Base-by-base conservation (phyloP, 208 protist species). In the Trichomonas gallinae region DNA sequence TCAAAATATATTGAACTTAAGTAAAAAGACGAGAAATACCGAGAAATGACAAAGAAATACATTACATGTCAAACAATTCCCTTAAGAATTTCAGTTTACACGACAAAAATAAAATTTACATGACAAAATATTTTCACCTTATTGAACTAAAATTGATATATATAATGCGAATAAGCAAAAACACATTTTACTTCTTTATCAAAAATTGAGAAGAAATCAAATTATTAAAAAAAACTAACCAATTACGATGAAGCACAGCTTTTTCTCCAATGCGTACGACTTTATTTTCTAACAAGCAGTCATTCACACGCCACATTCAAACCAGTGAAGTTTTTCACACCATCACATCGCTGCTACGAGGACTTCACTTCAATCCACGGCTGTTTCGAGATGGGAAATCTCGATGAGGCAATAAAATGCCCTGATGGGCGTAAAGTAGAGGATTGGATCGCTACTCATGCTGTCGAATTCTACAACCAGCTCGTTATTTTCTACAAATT, bases 401-500 rank as follows among this genome's bases (percentile, higher is more conserved):
- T 97, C 44, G 34, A 40, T 46, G 97, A 91, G 40, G 44, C 97
- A 3, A 91, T 97, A 72, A 96, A 96, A 36, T 91, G 96, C 31
- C 97, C 97, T 38, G 44, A 93, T 26, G 98, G 98, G 21, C 99
- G 99, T 81, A 98, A 99, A 96, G 81, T 98, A 36, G 98, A 99
- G 97, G 98, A 99, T 97, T 99, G 99, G 99, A 98, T 99, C 26
- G 99, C 99, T 2, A 98, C 99, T 11, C 98, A 99, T 97, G 97
- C 98, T 2, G 98, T 99, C 9, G 99, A 99, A 97, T 99, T 99
- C 97, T 99, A 99, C 98, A 99, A 99, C 98, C 99, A 99, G 96
- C 99, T 99, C 13, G 99, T 99, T 96, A 98, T 99, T 81, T 97
- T 99, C 38, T 99, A 99, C 97, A 99, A 99, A 96, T 99, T 98